These are phyloP conservation scores for Ochromonadaceae sp. DNA, from an alignment of 352 stramenopile species.

Conservation along the genomic window DNA sequence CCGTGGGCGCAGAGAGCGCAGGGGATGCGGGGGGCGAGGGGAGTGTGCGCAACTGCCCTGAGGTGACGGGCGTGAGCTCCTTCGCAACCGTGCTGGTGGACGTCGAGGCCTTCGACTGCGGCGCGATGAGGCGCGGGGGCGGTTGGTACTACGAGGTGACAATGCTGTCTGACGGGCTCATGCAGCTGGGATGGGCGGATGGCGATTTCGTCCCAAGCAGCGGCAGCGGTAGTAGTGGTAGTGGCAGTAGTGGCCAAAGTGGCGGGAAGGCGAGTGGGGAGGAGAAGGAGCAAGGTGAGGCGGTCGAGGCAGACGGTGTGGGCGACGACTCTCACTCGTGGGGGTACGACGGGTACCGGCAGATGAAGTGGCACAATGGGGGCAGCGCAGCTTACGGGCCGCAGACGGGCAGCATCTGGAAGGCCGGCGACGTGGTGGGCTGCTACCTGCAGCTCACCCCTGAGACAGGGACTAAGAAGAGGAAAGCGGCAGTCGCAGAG, in stretches of 20 bases:
- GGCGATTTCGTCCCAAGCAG: too few relatives aligned
- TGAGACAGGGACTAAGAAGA: not conserved
- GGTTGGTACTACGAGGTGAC: constrained; percentile 86
- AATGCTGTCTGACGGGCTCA: constrained; percentile 64
- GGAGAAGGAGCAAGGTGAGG: constrained; percentile 64
- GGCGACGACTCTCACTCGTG: constrained; percentile 72
- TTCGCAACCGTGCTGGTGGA: too few relatives aligned
- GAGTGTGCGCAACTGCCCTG: too few relatives aligned
- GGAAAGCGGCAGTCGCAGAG: not conserved
- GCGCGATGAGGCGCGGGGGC: constrained; percentile 26
- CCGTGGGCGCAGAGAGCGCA: too few relatives aligned
- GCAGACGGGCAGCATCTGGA: constrained; percentile 74
- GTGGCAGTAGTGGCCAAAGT: too few relatives aligned
- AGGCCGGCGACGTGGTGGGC: constrained; percentile 68
- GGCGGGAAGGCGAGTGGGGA: too few relatives aligned
- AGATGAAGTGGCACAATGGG: constrained; percentile 70
- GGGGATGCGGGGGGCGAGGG: too few relatives aligned
- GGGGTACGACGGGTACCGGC: constrained; percentile 75
- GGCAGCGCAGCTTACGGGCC: too few relatives aligned
- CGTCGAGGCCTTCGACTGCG: not conserved
- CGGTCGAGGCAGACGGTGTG: constrained; percentile 61
- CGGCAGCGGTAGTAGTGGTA: too few relatives aligned
- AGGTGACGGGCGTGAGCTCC: too few relatives aligned
- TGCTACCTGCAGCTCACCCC: constrained; percentile 48
- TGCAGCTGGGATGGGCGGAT: constrained; percentile 80